Evolutionary conservation across 305 asterid species (phyloP).

Genomic region (Solanum aculeatissimum): DNA sequence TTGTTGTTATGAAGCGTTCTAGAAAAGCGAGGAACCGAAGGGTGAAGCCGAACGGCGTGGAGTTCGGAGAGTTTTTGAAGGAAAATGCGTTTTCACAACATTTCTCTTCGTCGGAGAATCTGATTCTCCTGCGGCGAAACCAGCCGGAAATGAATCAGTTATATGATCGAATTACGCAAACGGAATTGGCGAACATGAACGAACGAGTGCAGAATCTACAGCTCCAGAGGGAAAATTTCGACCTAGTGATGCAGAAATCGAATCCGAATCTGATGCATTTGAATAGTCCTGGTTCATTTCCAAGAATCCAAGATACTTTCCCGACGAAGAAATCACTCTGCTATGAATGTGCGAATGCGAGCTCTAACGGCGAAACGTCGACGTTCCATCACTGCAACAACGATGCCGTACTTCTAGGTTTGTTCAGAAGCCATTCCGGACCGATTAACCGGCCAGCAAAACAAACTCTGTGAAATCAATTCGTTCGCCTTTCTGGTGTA

Average conservation of each 20-base stretch:
- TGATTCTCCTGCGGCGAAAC: conserved; percentile 31
- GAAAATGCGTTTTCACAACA: conserved; percentile 4
- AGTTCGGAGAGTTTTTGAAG: conserved; percentile 9
- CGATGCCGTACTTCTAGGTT: conserved; percentile 27
- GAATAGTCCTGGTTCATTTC: conserved; percentile 6
- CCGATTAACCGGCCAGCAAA: conserved; percentile 30
- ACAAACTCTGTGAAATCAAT: not conserved
- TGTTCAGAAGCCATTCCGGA: conserved; percentile 25
- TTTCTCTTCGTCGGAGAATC: conserved; percentile 14
- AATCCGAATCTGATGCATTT: not conserved
- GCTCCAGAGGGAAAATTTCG: conserved; percentile 19
- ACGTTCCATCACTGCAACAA: conserved; percentile 60
- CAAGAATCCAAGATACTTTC: conserved; percentile 16
- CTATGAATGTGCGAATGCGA: conserved; percentile 29
- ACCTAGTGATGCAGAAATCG: not conserved
- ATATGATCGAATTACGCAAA: conserved; percentile 24
- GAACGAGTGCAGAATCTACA: conserved; percentile 28
- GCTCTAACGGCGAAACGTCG: not conserved
- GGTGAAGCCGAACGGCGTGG: conserved; percentile 23
- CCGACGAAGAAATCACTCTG: conserved; percentile 19
- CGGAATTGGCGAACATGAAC: conserved; percentile 22
- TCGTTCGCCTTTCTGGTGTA: not conserved
- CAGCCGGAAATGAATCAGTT: conserved; percentile 16
- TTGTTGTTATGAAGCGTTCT: conserved; percentile 63
- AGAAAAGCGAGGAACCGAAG: conserved; percentile 42